Percentiles rank a stretch among this genome's conserved stretches.
These are phyloP conservation scores for Beverwykella pulmonaria DNA, from an alignment of 495 filamentous ascomycete species.

Conservation along the genomic window DNA sequence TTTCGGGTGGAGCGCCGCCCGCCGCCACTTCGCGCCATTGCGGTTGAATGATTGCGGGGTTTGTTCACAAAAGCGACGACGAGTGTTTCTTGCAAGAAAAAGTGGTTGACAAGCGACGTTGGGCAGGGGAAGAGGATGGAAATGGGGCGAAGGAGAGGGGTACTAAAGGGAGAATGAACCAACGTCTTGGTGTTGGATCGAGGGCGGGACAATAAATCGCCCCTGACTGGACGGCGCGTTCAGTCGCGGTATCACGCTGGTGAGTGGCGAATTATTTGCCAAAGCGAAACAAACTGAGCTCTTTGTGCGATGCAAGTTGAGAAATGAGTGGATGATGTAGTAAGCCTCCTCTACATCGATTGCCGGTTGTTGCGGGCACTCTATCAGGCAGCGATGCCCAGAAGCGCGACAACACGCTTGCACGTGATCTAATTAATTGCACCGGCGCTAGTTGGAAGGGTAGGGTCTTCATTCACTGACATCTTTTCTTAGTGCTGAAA, in stretches of 20 bases:
- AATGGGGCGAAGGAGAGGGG: not conserved
- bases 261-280: conserved; percentile 12
- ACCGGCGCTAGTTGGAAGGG: no score
- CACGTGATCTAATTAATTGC: no score
- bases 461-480: no score
- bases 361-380: not conserved
- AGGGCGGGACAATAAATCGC: conserved; percentile 6
- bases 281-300: not conserved
- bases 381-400: no score
- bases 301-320: not conserved
- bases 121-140: not conserved
- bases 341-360: not conserved
- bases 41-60: not conserved
- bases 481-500: no score
- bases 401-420: no score
- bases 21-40: conserved; percentile 6
- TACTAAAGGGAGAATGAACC: conserved; percentile 7
- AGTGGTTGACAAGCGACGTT: not conserved
- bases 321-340: not conserved
- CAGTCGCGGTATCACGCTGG: conserved; percentile 15
- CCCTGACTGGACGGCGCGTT: conserved; percentile 9
- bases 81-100: not conserved
- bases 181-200: conserved; percentile 10
- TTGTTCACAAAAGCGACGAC: not conserved
- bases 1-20: not conserved